Base-by-base conservation (phyloP, 352 stramenopile species). In the Phytopythium helicoides region DNA sequence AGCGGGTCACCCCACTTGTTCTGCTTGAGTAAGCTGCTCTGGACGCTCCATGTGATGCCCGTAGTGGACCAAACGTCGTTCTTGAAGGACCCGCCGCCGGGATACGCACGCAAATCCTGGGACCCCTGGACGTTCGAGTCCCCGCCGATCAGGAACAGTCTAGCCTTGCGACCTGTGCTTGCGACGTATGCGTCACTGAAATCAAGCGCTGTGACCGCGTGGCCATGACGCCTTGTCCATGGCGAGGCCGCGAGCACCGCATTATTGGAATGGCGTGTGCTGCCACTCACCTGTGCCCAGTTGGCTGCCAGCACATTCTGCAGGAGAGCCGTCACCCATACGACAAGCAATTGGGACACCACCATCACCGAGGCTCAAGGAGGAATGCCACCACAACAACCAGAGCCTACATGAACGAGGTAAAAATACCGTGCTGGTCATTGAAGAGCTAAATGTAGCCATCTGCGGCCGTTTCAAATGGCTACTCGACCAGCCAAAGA, bases 11-110 rank as follows among this genome's bases (percentile, higher is more conserved):
- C 75, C 75, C 75, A 89, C 45, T 88, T 86, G 49, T 71, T 89
- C 1, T 53, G 78, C 52, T 82, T 81, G 16, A 91, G 68, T 38
- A 86, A 72, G 35, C 81, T 89, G 4, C 64, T 70, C 46, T 70
- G 55, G 15, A 81, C 66, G 0, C 68, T 55, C 80, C 77, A 89
- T 10, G 41, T 59, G 34, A 83, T 71, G 15, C 76, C 77, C 4
- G 81, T 88, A 8, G 75, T 84, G 22, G 76, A 64, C 81, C 81
- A 91, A n/a, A 89, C 76, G 50, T 91, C 81, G 57, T 91, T 91
- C 16, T 60, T 61, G 47, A 89, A 68, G 19, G 51, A 59, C 34
- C 79, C 81, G 10, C 81, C 81, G 52, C 81, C 81, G 0, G 81
- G 81, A 26, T 89, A 91, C 28, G 81, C 81, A 47, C 76, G 68